phyloP scores from a whole-genome alignment of 2,329 filamentous ascomycete genomes.

The Xylariaceae sp. region DNA sequence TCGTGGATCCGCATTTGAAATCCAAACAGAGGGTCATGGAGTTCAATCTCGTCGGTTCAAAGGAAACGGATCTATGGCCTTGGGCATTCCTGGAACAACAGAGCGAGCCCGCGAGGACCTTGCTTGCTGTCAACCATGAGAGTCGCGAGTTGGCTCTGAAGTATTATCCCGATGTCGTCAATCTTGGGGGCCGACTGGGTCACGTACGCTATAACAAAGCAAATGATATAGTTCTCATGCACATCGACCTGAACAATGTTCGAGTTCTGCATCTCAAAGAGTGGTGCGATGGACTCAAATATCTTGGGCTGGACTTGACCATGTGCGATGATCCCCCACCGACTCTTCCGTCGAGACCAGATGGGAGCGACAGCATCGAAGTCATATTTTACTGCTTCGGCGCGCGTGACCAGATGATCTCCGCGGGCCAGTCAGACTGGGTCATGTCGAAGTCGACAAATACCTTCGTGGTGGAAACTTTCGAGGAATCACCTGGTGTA shows the following conservation, averaged over 20 bases:
- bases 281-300: conserved; percentile 6
- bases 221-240: conserved; percentile 29
- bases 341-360: neutral
- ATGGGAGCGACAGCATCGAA: conserved; percentile 6
- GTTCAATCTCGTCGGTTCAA: neutral
- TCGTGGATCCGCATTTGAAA: conserved; percentile 33
- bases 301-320: conserved; percentile 21
- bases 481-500: conserved; percentile 18
- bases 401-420: neutral
- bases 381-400: conserved; percentile 19
- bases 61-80: conserved; percentile 14
- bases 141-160: conserved; percentile 32
- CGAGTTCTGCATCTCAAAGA: neutral
- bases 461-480: conserved; percentile 19
- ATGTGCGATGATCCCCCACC: neutral
- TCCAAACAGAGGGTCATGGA: conserved; percentile 27
- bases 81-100: conserved; percentile 25
- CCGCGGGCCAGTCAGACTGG: conserved; percentile 20
- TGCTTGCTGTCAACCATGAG: conserved; percentile 32
- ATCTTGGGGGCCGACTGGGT: conserved; percentile 10
- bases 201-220: conserved; percentile 29
- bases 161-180: conserved; percentile 32
- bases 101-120: conserved; percentile 28
- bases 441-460: conserved; percentile 20
- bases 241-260: neutral